Evolutionary conservation across 805 yeast genomes (phyloP), one percentile per base, ranked within the genome.

Genomic region (Sporopachydermia quercuum): DNA sequence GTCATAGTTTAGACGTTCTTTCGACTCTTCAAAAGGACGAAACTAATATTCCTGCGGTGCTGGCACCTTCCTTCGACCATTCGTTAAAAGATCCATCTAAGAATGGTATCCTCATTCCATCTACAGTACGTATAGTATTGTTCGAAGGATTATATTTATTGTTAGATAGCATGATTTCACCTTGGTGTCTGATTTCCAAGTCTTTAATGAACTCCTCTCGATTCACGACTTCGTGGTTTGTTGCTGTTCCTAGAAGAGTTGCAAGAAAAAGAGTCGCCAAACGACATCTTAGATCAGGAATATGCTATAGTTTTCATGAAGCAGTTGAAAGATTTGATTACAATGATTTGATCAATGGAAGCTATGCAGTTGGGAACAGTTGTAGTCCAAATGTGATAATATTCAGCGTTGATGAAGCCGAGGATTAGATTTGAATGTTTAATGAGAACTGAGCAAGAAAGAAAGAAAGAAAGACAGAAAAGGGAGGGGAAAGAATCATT

Each of bases 91-190:
- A 86, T 51, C 95, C 96, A 0, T 65, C 66, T 2, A 71, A 65
- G 11, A 62, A 65, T 42, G 78, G 68, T 15, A 65, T 73, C 11
- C 49, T 43, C 3, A 65, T 83, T 1, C 51, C 56, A 2, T 58
- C 71, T 0, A 58, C 54, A 2, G 63, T 73, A 3, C 59, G 73
- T 42, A 67, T 84, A 1, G 56, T 85, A 3, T 65, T 85, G 3
- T 50, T 83, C 33, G 96, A 85, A 52, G 95, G 96, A 0, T 62
- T 78, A 37, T 85, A 86, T 52, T 60, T 85, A 5, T 65, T 76
- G 35, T 60, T 83, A 39, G 53, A 68, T 27, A 69, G 70, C 33
- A 19, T 23, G 34, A 15, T 37, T 4, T 16, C 16, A 16, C 39
- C 18, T n/a, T 34, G n/a, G 34, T n/a, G 15, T 16, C 18, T 34